Evolutionary conservation across 2,329 filamentous ascomycete genomes (phyloP).

Genomic region (Trichophyton rubrum): DNA sequence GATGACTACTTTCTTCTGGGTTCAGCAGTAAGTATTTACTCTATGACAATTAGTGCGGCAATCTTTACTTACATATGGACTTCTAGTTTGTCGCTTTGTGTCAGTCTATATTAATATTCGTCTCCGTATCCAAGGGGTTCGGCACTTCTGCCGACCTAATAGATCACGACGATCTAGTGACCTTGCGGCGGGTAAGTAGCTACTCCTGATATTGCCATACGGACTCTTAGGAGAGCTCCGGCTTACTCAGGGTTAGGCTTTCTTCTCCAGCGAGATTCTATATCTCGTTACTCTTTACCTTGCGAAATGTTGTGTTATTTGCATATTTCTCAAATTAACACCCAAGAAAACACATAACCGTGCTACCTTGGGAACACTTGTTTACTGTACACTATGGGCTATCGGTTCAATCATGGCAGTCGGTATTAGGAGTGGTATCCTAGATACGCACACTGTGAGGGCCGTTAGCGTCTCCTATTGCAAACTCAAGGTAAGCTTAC

Average conservation of each 20-base stretch:
- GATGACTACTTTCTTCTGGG: conserved; percentile 25
- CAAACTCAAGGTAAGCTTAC: not conserved
- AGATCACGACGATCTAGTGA: conserved; percentile 14
- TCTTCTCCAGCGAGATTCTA: conserved; percentile 30
- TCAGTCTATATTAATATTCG: conserved; percentile 23
- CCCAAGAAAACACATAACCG: conserved; percentile 31
- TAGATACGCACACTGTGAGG: not conserved
- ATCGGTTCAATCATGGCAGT: conserved; percentile 31
- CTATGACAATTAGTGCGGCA: not conserved
- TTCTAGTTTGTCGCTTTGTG: conserved; percentile 20
- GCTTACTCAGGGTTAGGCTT: conserved; percentile 18
- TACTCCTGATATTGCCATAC: not conserved
- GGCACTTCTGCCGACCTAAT: conserved; percentile 24
- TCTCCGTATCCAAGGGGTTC: conserved; percentile 22
- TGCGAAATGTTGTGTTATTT: conserved; percentile 30
- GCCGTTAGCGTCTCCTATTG: not conserved
- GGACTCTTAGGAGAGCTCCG: not conserved
- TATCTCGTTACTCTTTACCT: conserved; percentile 33
- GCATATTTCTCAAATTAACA: conserved; percentile 35
- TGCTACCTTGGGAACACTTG: conserved; percentile 26
- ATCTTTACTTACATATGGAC: not conserved
- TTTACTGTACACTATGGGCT: conserved; percentile 26
- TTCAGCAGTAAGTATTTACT: conserved; percentile 19
- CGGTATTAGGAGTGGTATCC: conserved; percentile 26
- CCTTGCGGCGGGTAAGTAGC: conserved; percentile 19